A percentile compares a stretch with the other conserved stretches of the same genome.
Evolutionary conservation across 2,329 filamentous ascomycete species (phyloP).

Genomic region (Aspergillus cejpii): DNA sequence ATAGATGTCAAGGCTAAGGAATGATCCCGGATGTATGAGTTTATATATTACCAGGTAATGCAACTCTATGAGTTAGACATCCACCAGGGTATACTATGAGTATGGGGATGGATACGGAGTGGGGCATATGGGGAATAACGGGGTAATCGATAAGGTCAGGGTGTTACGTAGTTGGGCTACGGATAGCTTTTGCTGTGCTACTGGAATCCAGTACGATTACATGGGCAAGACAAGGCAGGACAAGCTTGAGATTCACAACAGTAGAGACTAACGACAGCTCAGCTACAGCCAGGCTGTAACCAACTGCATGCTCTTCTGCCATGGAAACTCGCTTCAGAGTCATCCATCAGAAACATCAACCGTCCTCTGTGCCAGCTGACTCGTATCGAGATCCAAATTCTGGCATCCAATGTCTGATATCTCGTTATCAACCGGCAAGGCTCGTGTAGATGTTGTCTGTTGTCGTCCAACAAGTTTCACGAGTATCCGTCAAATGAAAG

Average conservation of each 20-base stretch:
- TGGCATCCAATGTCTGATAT: background rate
- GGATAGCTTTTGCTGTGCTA: no score
- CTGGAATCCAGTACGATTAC: background rate
- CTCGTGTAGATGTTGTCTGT: background rate
- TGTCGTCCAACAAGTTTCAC: background rate
- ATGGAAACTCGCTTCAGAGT: background rate
- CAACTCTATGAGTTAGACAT: no score
- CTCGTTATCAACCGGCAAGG: background rate
- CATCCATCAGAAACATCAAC: background rate
- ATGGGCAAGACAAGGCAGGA: background rate
- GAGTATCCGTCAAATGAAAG: background rate
- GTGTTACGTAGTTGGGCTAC: no score
- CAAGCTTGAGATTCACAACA: background rate
- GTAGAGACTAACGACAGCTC: background rate
- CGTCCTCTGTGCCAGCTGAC: background rate
- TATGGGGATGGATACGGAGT: no score
- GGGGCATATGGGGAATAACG: no score
- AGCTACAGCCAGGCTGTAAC: background rate
- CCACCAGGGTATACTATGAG: no score
- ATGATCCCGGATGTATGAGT: no score
- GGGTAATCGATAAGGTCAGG: no score
- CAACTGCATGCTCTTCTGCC: background rate
- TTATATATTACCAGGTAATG: no score
- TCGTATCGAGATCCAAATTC: background rate
- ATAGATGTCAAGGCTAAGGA: no score